Evolutionary conservation across 2,329 filamentous ascomycete genomes (phyloP).

Genomic region (Periconia macrospinosa): DNA sequence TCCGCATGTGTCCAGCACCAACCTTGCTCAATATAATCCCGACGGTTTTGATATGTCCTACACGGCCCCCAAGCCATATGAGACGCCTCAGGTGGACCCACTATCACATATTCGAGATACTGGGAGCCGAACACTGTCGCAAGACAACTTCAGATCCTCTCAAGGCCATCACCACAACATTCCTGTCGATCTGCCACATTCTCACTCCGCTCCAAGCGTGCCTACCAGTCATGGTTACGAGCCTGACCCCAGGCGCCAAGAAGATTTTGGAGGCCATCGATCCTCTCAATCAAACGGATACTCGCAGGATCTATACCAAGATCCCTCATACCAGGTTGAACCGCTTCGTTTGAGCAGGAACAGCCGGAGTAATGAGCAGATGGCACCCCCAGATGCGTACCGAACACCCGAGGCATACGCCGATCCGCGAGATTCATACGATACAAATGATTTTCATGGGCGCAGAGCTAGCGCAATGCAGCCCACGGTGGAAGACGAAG

Average conservation of each 20-base stretch:
- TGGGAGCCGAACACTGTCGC: conserved; percentile 25
- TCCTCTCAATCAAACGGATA: conserved; percentile 13
- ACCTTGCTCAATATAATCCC: conserved; percentile 20
- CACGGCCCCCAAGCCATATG: conserved; percentile 40
- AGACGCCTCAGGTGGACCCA: conserved; percentile 34
- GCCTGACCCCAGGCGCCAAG: conserved; percentile 14
- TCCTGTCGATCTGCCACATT: conserved; percentile 42
- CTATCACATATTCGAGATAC: conserved; percentile 24
- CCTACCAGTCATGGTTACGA: conserved; percentile 38
- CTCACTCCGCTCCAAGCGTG: conserved; percentile 49
- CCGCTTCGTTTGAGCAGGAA: conserved; percentile 35
- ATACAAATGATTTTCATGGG: conserved; percentile 51
- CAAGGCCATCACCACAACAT: conserved; percentile 21
- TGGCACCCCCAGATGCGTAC: conserved; percentile 34
- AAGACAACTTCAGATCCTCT: conserved; percentile 30
- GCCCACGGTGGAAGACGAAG: conserved; percentile 66
- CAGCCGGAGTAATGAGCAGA: conserved; percentile 22
- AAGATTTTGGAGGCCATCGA: conserved; percentile 19
- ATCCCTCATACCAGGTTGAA: conserved; percentile 37
- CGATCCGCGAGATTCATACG: conserved; percentile 33
- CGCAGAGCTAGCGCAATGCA: conserved; percentile 56
- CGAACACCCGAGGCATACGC: conserved; percentile 35
- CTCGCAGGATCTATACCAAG: conserved; percentile 26
- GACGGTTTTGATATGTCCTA: conserved; percentile 41
- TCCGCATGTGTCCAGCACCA: conserved; percentile 26